Base-by-base conservation (phyloP, 345 rosid genomes). In the Noccaea caerulescens region DNA sequence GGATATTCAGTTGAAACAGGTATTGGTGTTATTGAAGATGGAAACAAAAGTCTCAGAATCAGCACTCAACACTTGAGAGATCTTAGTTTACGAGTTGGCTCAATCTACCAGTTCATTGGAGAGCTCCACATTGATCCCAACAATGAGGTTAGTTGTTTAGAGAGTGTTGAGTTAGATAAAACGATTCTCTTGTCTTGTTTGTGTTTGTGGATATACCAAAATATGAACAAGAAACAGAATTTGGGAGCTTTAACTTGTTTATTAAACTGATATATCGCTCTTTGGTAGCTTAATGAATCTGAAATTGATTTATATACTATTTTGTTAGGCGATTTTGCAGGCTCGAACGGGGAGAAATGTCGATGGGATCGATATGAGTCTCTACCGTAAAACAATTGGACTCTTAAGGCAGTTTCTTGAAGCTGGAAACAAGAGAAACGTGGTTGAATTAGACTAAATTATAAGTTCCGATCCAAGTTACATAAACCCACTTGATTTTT, bases 291-390 rank as follows among this genome's bases (percentile, higher is more conserved):
- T 63, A 44, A 45, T 30, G 4, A 50, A 32, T 16, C n/a, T 30
- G 14, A 58, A 30, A 47, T 4, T 66, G 30, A 51, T 9, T 0
- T 7, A 45, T 81, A 11, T 23, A 3, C 36, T 7, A n/a, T 76
- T 55, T 57, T 8, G 45, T 62, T 85, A 89, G 97, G 91, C 80
- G 8, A 65, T 86, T 38, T 78, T 89, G 81, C 85, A 57, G 80
- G 96, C 93, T 39, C 87, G 97, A 14, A 89, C 84, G 9, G 95
- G 93, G 41, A 82, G 96, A 78, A 89, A 85, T 68, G 93, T 86
- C 18, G 95, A 88, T 13, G 97, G 97, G 63, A 81, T 86, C 14
- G 95, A 91, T 68, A 84, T 93, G 23, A 76, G 80, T 58, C 97
- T 93, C 42, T 87, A 89, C 69, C 77, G 76, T n/a, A 90, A 85